phyloP scores from a whole-genome alignment of 257 asterid species.

The Echites panduratus region DNA sequence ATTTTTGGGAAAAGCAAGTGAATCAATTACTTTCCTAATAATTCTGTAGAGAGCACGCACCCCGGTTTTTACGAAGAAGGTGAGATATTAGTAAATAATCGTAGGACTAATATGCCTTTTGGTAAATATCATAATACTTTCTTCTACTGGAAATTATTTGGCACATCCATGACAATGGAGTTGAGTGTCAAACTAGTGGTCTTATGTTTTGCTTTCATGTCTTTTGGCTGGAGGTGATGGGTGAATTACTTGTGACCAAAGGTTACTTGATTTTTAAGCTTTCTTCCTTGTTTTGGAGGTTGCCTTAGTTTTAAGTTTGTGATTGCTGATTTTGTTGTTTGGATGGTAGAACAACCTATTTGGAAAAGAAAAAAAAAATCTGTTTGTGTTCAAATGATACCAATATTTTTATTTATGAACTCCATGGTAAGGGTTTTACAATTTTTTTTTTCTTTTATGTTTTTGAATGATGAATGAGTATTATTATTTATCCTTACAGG shows the following conservation, averaged over 20 bases:
- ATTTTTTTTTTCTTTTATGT: not conserved
- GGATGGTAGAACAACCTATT: not conserved
- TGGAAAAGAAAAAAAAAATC: not conserved
- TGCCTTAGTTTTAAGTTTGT: not conserved
- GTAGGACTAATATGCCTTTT: not conserved
- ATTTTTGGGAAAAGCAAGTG: not conserved
- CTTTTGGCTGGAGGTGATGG: not conserved
- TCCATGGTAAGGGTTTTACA: not conserved
- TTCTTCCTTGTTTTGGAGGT: not conserved
- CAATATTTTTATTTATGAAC: not conserved
- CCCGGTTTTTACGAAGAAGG: not conserved
- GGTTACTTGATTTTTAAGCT: not conserved
- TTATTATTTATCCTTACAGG: conserved; percentile 30
- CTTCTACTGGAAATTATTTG: not conserved
- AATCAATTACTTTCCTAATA: not conserved
- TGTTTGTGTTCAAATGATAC: not conserved
- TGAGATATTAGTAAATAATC: not conserved
- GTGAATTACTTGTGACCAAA: not conserved
- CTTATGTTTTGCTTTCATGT: not conserved
- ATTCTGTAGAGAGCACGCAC: not conserved
- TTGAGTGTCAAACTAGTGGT: not conserved
- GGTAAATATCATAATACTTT: not conserved
- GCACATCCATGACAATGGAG: not conserved
- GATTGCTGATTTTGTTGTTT: not conserved
- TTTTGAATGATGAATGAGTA: not conserved